Evolutionary conservation across 163 green algal species (phyloP), one percentile per base, ranked within the genome.

Genomic region (Prototheca cutis): DNA sequence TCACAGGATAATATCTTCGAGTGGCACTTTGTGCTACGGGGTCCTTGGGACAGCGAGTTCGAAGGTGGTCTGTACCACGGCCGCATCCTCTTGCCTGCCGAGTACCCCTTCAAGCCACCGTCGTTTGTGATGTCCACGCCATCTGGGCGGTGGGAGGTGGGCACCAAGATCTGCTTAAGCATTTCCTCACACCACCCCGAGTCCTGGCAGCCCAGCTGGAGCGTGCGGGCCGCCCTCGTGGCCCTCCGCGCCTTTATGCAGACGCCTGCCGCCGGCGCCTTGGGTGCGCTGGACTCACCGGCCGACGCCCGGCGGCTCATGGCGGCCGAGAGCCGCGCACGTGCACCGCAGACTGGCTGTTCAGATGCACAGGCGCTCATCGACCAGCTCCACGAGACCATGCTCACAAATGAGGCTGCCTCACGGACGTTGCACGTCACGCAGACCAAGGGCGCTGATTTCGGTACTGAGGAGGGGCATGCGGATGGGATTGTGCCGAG

Each of bases 101-200:
- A 98, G 48, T 99, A 98, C 74, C 93, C 93, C 2, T 97, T 98
- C 77, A 97, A 97, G 73, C 93, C 93, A n/a, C 93, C 93, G 4
- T 78, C 79, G 0, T 99, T 99, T 72, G 89, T 97, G 68, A 89
- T 99, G 80, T 78, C 97, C 25, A 93, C 90, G 1, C 85, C 88
- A 18, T 93, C 77, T 52, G 93, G 93, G 2, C 73, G 93, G 19
- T 98, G 97, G 68, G 87, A 97, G 65, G 88, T 78, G 6, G 68
- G 68, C 24, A 32, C 47, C 23, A 87, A 88, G 64, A 89, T 93
- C 55, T 98, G 91, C 76, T 73, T 99, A 13, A 94, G 82, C 62
- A 98, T 99, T 59, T 95, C 88, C 27, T 82, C 67, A 1, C 84
- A 97, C 67, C 93, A 99, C 68, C 90, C 90, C 5, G 93, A 98